A percentile compares a stretch with the other conserved stretches of the same genome.
Evolutionary conservation across 345 rosid genomes (phyloP).

Genomic region (Ricinus communis): DNA sequence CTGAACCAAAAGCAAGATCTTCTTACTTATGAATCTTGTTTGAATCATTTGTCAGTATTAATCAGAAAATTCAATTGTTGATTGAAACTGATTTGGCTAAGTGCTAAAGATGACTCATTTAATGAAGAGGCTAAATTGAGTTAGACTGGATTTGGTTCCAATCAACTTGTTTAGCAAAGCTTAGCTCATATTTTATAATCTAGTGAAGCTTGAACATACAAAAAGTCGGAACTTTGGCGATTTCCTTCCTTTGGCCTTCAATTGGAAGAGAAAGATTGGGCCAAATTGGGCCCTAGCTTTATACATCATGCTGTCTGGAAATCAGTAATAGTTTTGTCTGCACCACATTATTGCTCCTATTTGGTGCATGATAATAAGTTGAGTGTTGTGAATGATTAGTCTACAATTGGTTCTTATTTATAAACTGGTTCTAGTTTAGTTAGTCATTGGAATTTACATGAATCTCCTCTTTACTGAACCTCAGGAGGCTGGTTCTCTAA

Average conservation of each 20-base stretch:
- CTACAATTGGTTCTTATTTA: background rate
- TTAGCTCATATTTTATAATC: background rate
- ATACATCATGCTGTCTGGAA: background rate
- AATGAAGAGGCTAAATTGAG: background rate
- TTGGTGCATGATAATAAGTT: constrained; percentile 17
- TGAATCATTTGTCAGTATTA: no score
- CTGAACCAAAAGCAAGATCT: no score
- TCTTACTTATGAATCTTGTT: no score
- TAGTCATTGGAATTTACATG: constrained; percentile 12
- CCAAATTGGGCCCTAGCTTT: background rate
- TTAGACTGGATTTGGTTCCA: background rate
- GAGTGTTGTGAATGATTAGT: constrained; percentile 12
- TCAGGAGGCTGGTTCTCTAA: constrained; percentile 68
- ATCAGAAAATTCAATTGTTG: background rate
- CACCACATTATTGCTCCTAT: background rate
- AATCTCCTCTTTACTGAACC: constrained; percentile 18
- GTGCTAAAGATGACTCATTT: background rate
- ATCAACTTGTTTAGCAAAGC: background rate
- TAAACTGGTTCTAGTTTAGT: constrained; percentile 2
- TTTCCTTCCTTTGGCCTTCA: background rate
- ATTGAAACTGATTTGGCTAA: background rate
- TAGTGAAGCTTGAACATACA: background rate
- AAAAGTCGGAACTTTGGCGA: background rate
- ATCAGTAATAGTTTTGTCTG: background rate
- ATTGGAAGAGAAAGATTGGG: constrained; percentile 4